Conservation (phyloP, 2,329 filamentous ascomycete genomes). For the Chaetomiaceae sp. region DNA sequence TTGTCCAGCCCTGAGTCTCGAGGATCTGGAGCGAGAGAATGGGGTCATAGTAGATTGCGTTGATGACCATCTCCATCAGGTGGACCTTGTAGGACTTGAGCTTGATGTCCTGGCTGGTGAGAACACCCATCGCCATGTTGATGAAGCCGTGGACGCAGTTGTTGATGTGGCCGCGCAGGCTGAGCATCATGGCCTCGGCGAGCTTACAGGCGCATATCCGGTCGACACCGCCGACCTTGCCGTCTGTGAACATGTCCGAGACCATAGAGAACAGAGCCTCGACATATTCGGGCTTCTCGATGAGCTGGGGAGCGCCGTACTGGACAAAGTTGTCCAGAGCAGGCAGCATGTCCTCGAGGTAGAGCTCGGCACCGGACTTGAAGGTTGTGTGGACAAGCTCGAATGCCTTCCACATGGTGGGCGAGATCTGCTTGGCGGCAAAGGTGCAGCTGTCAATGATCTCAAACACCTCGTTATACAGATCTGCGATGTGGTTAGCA, state of each 20-base stretch:
- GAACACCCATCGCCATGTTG: slow-evolving; percentile 77
- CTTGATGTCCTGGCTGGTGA: slow-evolving; percentile 71
- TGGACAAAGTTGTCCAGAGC: slow-evolving; percentile 97
- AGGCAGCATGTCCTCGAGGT: slow-evolving; percentile 97
- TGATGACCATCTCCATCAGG: slow-evolving; percentile 98
- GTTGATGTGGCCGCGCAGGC: slow-evolving; percentile 82
- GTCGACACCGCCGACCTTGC: slow-evolving; percentile 89
- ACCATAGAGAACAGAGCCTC: slow-evolving; percentile 92
- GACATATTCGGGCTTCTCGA: slow-evolving; percentile 80
- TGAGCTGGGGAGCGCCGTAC: slow-evolving; percentile 76
- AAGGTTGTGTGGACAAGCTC: slow-evolving; percentile 95
- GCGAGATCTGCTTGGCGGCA: slow-evolving; percentile 89
- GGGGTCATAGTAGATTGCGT: slow-evolving; percentile 96
- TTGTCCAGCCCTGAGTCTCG: slow-evolving; percentile 91
- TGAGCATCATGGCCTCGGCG: slow-evolving; percentile 95
- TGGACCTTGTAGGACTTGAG: slow-evolving; percentile 94
- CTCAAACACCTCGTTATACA: slow-evolving; percentile 98
- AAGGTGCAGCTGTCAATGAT: slow-evolving; percentile 99
- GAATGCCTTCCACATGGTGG: slow-evolving; percentile 98
- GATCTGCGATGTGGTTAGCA: slow-evolving; percentile 47
- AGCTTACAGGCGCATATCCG: slow-evolving; percentile 97
- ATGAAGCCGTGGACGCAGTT: slow-evolving; percentile 86
- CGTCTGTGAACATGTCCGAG: slow-evolving; percentile 86
- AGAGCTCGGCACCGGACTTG: slow-evolving; percentile 93
- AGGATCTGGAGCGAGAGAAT: slow-evolving; percentile 77